phyloP scores from a whole-genome alignment of 2,329 filamentous ascomycete species.

The Chaetomiaceae sp. region DNA sequence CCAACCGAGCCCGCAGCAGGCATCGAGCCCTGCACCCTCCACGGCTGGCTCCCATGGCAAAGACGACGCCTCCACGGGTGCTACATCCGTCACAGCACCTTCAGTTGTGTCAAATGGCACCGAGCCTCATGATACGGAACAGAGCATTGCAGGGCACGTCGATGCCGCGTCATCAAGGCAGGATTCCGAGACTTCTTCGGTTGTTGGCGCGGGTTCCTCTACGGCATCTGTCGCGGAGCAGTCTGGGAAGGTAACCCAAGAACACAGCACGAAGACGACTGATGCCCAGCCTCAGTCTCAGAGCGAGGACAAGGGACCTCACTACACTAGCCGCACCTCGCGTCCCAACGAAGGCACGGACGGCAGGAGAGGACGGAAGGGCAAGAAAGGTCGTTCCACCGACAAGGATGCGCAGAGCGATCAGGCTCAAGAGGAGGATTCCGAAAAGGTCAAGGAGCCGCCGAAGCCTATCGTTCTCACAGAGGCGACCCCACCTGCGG shows the following conservation, averaged over 20 bases:
- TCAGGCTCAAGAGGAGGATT: slow-evolving; percentile 46
- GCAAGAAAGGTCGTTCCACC: slow-evolving; percentile 53
- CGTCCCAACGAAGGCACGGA: slow-evolving; percentile 64
- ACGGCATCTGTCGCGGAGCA: slow-evolving; percentile 33
- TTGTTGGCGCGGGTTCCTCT: slow-evolving; percentile 26
- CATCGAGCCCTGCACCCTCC: slow-evolving; percentile 28
- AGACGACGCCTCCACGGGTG: slow-evolving; percentile 31
- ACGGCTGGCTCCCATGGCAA: slow-evolving; percentile 30
- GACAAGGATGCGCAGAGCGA: slow-evolving; percentile 50
- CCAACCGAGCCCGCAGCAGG: slow-evolving; percentile 33
- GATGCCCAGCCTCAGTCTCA: slow-evolving; percentile 12
- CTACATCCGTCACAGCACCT: slow-evolving; percentile 32
- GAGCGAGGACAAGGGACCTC: slow-evolving; percentile 34
- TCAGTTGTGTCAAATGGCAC: slow-evolving; percentile 33
- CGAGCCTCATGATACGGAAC: slow-evolving; percentile 27
- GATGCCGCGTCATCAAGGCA: slow-evolving; percentile 25
- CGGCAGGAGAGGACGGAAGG: slow-evolving; percentile 54
- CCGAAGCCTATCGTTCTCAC: slow-evolving; percentile 58
- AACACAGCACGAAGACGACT: slow-evolving; percentile 16
- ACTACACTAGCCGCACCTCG: slow-evolving; percentile 56
- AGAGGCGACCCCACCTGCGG: slow-evolving; percentile 72
- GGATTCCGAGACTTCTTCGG: slow-evolving; percentile 26
- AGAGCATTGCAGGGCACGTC: slow-evolving; percentile 20
- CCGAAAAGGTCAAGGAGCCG: slow-evolving; percentile 46
- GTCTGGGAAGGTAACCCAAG: slow-evolving; percentile 13